Conservation (phyloP, 495 filamentous ascomycete genomes). For the Cenococcum geophilum region DNA sequence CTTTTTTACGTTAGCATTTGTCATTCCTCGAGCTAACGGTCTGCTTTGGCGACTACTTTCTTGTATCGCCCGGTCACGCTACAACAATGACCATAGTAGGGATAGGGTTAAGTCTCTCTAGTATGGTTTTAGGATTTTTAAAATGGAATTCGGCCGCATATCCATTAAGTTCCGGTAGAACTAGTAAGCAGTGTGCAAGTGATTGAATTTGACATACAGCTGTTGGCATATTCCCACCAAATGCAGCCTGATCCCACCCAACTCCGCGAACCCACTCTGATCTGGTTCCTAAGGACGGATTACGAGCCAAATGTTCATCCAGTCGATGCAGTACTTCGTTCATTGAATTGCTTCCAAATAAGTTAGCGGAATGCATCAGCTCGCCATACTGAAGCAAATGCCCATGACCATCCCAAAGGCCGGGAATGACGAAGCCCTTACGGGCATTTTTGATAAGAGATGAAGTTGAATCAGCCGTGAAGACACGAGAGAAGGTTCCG, state of each 20-base stretch:
- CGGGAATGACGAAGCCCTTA: slow-evolving; percentile 49
- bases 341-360: slow-evolving; percentile 50
- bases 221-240: slow-evolving; percentile 54
- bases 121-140: too few species aligned
- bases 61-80: too few species aligned
- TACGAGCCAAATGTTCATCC: slow-evolving; percentile 40
- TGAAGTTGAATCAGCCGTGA: slow-evolving; percentile 8
- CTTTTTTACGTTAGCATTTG: slow-evolving; percentile 33
- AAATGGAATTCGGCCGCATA: too few species aligned
- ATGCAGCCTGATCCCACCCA: slow-evolving; percentile 59
- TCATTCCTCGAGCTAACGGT: neutral
- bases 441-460: slow-evolving; percentile 6
- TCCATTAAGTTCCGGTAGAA: neutral
- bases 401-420: slow-evolving; percentile 61
- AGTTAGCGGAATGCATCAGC: slow-evolving; percentile 53
- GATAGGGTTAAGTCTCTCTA: too few species aligned
- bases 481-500: slow-evolving; percentile 18
- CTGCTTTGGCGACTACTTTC: too few species aligned
- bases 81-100: too few species aligned
- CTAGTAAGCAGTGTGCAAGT: neutral
- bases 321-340: slow-evolving; percentile 46
- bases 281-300: slow-evolving; percentile 41
- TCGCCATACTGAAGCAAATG: slow-evolving; percentile 59
- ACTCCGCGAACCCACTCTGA: slow-evolving; percentile 55
- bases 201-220: slow-evolving; percentile 44